Conservation (phyloP, 208 protist genomes). For the Leishmania martiniquensis region DNA sequence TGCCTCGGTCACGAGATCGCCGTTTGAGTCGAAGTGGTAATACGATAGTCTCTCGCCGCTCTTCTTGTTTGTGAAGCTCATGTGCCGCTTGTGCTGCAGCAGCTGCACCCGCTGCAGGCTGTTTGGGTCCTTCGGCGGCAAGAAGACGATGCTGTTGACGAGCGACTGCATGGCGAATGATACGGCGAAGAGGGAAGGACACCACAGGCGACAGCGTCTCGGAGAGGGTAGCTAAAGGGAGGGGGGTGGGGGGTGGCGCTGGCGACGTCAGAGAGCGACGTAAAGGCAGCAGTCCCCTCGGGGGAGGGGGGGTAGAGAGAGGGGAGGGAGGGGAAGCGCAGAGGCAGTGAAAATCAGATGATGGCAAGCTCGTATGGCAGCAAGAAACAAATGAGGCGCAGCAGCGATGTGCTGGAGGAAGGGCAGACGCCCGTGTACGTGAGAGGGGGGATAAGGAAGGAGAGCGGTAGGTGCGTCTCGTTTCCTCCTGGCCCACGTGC, state of each 20-base stretch:
- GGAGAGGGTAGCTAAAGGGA: neutral
- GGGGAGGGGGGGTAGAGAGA: neutral
- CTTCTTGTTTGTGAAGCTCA: conserved; percentile 38
- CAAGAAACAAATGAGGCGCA: neutral
- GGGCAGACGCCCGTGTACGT: neutral
- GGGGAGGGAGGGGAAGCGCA: neutral
- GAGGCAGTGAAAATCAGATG: neutral
- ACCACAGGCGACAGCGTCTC: neutral
- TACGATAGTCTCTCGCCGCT: conserved; percentile 34
- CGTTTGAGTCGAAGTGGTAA: conserved; percentile 24
- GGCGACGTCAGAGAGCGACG: no score
- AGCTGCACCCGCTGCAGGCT: conserved; percentile 37
- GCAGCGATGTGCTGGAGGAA: neutral
- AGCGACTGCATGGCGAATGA: conserved; percentile 23
- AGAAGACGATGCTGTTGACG: conserved; percentile 64
- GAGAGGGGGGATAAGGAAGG: neutral
- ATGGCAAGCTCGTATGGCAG: neutral
- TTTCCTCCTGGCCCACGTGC: neutral
- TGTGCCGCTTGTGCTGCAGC: conserved; percentile 35
- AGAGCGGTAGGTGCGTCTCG: neutral
- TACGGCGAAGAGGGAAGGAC: conserved; percentile 5
- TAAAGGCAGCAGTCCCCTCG: no score
- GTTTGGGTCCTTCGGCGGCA: conserved; percentile 40
- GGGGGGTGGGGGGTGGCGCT: no score
- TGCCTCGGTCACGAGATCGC: neutral